Conservation (phyloP, 2,329 filamentous ascomycete genomes). For the Colletotrichum sp. region DNA sequence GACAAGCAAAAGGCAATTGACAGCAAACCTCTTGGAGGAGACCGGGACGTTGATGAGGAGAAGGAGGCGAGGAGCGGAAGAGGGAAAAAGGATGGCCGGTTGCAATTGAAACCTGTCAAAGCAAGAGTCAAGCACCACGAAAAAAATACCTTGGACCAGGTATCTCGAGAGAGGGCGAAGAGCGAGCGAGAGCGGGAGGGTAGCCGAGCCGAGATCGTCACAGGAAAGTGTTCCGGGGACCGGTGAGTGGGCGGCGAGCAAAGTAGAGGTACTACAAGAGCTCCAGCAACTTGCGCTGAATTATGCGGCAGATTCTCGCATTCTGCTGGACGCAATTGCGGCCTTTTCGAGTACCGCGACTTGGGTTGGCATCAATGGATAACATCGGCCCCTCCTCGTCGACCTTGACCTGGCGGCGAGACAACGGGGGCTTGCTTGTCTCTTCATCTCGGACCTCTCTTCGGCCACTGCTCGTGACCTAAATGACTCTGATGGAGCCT, state of each 20-base stretch:
- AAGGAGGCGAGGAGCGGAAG: background rate
- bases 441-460: conserved; percentile 12
- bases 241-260: background rate
- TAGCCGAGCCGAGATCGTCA: conserved; percentile 20
- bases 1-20: background rate
- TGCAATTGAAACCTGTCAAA: conserved; percentile 14
- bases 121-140: conserved; percentile 6
- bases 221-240: conserved; percentile 9
- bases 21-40: background rate
- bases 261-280: conserved; percentile 12
- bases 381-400: background rate
- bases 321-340: background rate
- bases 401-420: background rate
- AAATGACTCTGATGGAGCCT: conserved; percentile 3
- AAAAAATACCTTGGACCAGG: background rate
- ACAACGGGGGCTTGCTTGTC: background rate
- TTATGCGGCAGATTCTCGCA: background rate
- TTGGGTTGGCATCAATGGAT: background rate
- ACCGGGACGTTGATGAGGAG: background rate
- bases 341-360: conserved; percentile 9
- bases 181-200: conserved; percentile 1
- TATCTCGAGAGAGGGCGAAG: background rate
- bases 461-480: conserved; percentile 3
- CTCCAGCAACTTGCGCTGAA: background rate
- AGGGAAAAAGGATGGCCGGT: background rate